Base-by-base conservation (phyloP, 805 yeast genomes). In the Scheffersomyces stipitis region DNA sequence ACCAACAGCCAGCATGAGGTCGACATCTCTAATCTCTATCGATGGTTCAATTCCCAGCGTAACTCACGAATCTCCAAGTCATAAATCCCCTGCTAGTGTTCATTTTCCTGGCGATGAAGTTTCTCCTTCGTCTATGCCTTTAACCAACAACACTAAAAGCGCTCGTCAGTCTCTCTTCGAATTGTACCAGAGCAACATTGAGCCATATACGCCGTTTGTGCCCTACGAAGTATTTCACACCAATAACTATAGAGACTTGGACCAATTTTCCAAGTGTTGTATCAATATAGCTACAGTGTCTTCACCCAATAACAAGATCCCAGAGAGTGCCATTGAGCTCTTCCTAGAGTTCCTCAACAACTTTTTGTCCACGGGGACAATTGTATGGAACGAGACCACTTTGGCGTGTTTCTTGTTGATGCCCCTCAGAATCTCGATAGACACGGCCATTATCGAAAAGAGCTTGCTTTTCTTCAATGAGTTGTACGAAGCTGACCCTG, bases 121-220 rank as follows among this genome's bases (percentile, higher is more conserved):
- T 7, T 20, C 24, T 20, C 24, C 24, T 6, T 8, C 29, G n/a
- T 14, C 29, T 6, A 14, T 14, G 15, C 31, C 31, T 14, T 16
- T 16, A 8, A 15, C 10, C 5, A 15, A 14, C 15, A 9, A 14
- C 18, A 28, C 5, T 18, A 7, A 15, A 18, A 20, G 24, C 24
- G 24, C 24, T 7, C 24, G 24, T 20, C 24, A 20, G 10, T 16
- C 13, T 4, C 5, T 12, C n/a, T n/a, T 14, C 13, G 27, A 37
- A 16, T 18, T 44, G 12, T 51, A 48, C 26, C 17, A 30, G 29
- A 36, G 40, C 8, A 34, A 37, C 23, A 38, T 52, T 9, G 51
- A 49, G 31, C 48, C 48, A 1, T 47, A 43, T 28, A 51, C 54
- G 0, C 54, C 58, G 3, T 52, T 51, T 30, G 10, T 52, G 5